These are phyloP conservation scores for Ophiostoma sp. DNA, from an alignment of 2,329 filamentous ascomycete genomes.

Conservation along the genomic window DNA sequence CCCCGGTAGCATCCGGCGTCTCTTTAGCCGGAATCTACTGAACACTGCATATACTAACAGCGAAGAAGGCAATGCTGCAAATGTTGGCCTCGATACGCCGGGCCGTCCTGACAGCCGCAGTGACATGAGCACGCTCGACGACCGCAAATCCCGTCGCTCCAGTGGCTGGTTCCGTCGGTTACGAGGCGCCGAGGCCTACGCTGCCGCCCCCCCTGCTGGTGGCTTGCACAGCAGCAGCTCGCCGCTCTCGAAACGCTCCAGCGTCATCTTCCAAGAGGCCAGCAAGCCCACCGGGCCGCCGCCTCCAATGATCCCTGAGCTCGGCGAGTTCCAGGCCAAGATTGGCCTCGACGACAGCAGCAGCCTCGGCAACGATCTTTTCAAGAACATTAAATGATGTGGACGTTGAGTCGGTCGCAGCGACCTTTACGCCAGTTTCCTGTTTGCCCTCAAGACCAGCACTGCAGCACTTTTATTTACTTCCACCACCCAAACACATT, in stretches of 20 bases:
- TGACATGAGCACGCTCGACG: slow-evolving; percentile 45
- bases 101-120: slow-evolving; percentile 49
- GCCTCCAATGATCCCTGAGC: slow-evolving; percentile 57
- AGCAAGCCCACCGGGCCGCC: slow-evolving; percentile 43
- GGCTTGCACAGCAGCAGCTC: background rate
- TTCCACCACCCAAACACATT: background rate
- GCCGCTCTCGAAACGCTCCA: slow-evolving; percentile 38
- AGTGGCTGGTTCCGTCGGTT: slow-evolving; percentile 58
- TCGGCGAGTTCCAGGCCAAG: slow-evolving; percentile 48
- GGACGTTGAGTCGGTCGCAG: background rate
- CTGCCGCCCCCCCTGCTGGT: slow-evolving; percentile 13
- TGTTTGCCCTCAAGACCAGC: background rate
- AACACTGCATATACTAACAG: slow-evolving; percentile 49
- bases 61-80: slow-evolving; percentile 26
- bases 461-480: background rate
- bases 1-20: slow-evolving; percentile 52
- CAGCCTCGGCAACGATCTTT: slow-evolving; percentile 49
- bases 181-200: slow-evolving; percentile 33
- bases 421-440: background rate
- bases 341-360: slow-evolving; percentile 43
- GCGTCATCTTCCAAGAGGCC: slow-evolving; percentile 40
- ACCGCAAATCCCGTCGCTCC: slow-evolving; percentile 50
- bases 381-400: slow-evolving; percentile 48
- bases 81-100: slow-evolving; percentile 26
- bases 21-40: slow-evolving; percentile 53